A percentile compares a stretch with the other conserved stretches of the same genome.
These are phyloP conservation scores for Wickerhamiella musiphila DNA, from an alignment of 805 yeast species.

Conservation along the genomic window DNA sequence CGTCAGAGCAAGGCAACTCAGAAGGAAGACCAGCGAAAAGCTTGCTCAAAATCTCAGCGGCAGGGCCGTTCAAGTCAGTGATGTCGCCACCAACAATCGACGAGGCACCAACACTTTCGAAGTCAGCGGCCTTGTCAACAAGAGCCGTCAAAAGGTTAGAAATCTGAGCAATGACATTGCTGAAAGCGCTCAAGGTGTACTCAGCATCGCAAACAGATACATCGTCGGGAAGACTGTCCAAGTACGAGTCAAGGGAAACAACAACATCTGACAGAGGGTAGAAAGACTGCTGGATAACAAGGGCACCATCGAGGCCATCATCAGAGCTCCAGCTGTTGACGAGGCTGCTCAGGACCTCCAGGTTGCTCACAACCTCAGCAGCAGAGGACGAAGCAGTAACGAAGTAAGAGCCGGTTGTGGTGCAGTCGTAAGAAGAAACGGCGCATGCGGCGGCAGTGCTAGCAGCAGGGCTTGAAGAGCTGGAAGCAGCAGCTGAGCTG, in stretches of 20 bases:
- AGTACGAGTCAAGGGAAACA: constrained; percentile 2
- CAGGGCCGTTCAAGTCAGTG: constrained; percentile 8
- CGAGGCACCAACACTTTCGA: constrained; percentile 13
- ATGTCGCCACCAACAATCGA: constrained; percentile 14
- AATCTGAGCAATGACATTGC: constrained; percentile 7
- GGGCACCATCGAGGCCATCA: constrained; percentile 10
- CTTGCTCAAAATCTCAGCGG: constrained; percentile 10
- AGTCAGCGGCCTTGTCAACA: constrained; percentile 12
- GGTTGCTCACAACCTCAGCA: constrained; percentile 1
- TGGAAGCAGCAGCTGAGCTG: not conserved
- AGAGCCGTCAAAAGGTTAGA: constrained; percentile 10
- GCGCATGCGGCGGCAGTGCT: not conserved
- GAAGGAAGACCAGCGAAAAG: constrained; percentile 8
- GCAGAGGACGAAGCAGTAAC: constrained; percentile 5
- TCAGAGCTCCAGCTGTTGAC: constrained; percentile 7
- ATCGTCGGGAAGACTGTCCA: constrained; percentile 4
- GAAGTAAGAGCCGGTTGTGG: too few relatives aligned
- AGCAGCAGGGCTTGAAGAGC: not conserved
- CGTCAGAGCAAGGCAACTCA: constrained; percentile 7
- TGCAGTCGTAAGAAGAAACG: too few relatives aligned
- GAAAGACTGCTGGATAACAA: constrained; percentile 9
- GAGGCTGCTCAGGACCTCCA: constrained; percentile 3
- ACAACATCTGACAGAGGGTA: constrained; percentile 2
- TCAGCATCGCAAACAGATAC: constrained; percentile 4
- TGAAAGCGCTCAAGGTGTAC: constrained; percentile 4